Evolutionary conservation across 305 asterid species (phyloP).

Genomic region (Fraxinus latifolia): DNA sequence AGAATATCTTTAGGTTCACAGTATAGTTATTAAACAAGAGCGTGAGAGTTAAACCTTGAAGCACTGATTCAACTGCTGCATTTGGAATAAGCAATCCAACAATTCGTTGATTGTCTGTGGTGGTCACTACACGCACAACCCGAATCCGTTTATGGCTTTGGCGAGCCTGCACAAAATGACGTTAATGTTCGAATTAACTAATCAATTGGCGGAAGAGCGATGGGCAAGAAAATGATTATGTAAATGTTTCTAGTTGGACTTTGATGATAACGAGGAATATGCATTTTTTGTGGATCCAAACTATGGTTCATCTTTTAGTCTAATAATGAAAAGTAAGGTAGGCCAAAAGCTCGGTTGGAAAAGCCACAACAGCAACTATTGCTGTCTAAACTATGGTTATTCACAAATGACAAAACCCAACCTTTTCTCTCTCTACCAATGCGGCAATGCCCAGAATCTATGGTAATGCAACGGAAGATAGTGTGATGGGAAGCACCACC

Average conservation of each 20-base stretch:
- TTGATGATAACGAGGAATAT: neutral
- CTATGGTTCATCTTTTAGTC: neutral
- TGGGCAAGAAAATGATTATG: neutral
- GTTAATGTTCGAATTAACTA: slow-evolving; percentile 7
- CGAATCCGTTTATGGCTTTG: slow-evolving; percentile 80
- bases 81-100: slow-evolving; percentile 94
- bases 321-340: neutral
- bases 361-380: neutral
- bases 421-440: neutral
- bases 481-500: neutral
- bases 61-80: slow-evolving; percentile 91
- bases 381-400: neutral
- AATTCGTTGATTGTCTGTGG: slow-evolving; percentile 69
- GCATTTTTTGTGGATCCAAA: neutral
- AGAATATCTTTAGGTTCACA: neutral
- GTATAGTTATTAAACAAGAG: neutral
- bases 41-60: slow-evolving; percentile 59
- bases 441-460: neutral
- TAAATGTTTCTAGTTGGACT: neutral
- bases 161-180: slow-evolving; percentile 57
- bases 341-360: neutral
- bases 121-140: slow-evolving; percentile 85
- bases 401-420: neutral
- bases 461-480: neutral
- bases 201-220: slow-evolving; percentile 9